Conservation (phyloP, 768 basidiomycete species). For the Serendipita vermifera region DNA sequence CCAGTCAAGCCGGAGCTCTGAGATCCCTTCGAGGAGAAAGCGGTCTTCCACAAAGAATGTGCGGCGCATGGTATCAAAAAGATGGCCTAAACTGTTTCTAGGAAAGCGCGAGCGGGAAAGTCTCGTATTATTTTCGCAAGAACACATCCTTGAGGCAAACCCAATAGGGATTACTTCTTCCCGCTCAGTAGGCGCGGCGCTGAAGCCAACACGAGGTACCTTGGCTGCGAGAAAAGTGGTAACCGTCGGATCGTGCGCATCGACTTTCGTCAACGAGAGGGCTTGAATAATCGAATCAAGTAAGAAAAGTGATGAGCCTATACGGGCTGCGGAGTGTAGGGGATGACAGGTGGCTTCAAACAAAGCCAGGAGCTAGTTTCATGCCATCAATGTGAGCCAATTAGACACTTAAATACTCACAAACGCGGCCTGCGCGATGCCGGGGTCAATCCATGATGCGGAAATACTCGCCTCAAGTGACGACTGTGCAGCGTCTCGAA, state of each 20-base stretch:
- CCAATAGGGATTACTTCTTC: too few relatives aligned
- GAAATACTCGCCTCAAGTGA: constrained; percentile 41
- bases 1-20: background rate
- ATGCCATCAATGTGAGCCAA: background rate
- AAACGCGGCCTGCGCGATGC: constrained; percentile 59
- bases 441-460: constrained; percentile 42
- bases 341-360: constrained; percentile 70
- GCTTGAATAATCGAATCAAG: constrained; percentile 54
- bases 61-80: too few relatives aligned
- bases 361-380: constrained; percentile 60
- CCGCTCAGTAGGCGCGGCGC: background rate
- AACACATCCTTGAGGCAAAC: too few relatives aligned
- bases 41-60: too few relatives aligned
- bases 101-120: too few relatives aligned
- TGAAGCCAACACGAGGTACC: constrained; percentile 36
- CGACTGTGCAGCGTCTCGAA: constrained; percentile 45
- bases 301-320: constrained; percentile 38
- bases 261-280: constrained; percentile 42
- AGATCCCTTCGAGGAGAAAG: too few relatives aligned
- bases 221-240: constrained; percentile 36
- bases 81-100: too few relatives aligned
- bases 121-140: too few relatives aligned
- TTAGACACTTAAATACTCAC: constrained; percentile 26
- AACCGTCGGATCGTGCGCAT: constrained; percentile 41
- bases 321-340: constrained; percentile 42